Evolutionary conservation across 495 filamentous ascomycete species (phyloP).

Genomic region (Staphylotrichum tortipilum): DNA sequence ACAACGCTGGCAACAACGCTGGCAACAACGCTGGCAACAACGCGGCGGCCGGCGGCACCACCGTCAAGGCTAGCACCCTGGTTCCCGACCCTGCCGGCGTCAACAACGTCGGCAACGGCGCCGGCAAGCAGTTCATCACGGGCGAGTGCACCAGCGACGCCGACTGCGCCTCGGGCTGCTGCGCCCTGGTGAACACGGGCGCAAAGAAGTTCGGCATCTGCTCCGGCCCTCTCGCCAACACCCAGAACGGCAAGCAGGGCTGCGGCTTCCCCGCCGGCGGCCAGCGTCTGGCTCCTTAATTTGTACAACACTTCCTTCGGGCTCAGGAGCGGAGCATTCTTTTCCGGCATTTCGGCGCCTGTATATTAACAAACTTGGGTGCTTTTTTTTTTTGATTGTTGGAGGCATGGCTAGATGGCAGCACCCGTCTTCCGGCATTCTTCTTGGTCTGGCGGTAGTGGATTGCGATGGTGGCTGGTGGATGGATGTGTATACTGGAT

Average conservation of each 20-base stretch:
- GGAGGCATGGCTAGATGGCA: too few relatives aligned
- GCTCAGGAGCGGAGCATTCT: too few relatives aligned
- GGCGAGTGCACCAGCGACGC: slow-evolving; percentile 18
- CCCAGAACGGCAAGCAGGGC: slow-evolving; percentile 38
- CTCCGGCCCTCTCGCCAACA: slow-evolving; percentile 33
- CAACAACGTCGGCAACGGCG: slow-evolving; percentile 18
- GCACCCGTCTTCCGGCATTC: too few relatives aligned
- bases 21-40: background rate
- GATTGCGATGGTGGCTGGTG: too few relatives aligned
- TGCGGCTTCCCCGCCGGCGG: slow-evolving; percentile 34
- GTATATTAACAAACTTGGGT: too few relatives aligned
- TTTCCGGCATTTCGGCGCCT: too few relatives aligned
- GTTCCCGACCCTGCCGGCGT: slow-evolving; percentile 17
- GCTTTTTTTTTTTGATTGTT: too few relatives aligned
- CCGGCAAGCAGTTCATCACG: slow-evolving; percentile 21
- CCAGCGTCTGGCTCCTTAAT: background rate
- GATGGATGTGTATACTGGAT: too few relatives aligned
- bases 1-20: background rate
- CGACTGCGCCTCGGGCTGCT: slow-evolving; percentile 23
- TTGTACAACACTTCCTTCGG: too few relatives aligned
- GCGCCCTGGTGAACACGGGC: slow-evolving; percentile 21
- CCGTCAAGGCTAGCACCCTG: slow-evolving; percentile 12
- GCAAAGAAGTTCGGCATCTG: slow-evolving; percentile 23
- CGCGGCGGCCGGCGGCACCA: background rate
- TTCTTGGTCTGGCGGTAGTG: too few relatives aligned